Percentiles rank a stretch among this genome's conserved stretches.
Conservation (phyloP, 2,329 filamentous ascomycete species). For the Whalleya microplaca region DNA sequence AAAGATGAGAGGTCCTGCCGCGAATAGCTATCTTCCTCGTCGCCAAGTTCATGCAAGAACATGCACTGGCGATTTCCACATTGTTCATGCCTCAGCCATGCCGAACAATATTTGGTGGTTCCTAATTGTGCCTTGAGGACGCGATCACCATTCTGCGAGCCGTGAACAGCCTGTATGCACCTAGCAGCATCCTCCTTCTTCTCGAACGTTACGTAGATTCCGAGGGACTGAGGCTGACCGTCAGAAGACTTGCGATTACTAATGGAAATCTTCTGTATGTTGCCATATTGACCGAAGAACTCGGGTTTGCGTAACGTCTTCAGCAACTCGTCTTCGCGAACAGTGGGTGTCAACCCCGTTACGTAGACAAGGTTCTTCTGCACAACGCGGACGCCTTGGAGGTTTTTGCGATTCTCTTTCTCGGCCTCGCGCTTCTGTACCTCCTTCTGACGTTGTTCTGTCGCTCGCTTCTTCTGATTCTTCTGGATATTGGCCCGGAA, state of each 20-base stretch:
- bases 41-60: constrained; percentile 97
- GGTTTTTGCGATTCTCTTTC: constrained; percentile 91
- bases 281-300: constrained; percentile 98
- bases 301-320: constrained; percentile 87
- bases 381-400: constrained; percentile 92
- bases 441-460: constrained; percentile 86
- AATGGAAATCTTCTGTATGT: constrained; percentile 98
- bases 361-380: constrained; percentile 99
- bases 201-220: constrained; percentile 98
- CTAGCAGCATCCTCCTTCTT: constrained; percentile 85
- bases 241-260: constrained; percentile 86
- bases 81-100: constrained; percentile 90
- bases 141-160: constrained; percentile 87
- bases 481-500: constrained; percentile 81
- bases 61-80: constrained; percentile 97
- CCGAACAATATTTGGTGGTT: constrained; percentile 98
- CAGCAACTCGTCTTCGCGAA: constrained; percentile 88
- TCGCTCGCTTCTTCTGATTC: constrained; percentile 89
- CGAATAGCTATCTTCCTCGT: constrained; percentile 96
- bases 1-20: constrained; percentile 92
- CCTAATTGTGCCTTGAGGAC: constrained; percentile 78
- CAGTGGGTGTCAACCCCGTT: constrained; percentile 87
- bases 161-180: constrained; percentile 92
- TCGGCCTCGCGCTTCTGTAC: constrained; percentile 96
- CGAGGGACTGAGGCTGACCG: constrained; percentile 82